Evolutionary conservation across 805 yeast species (phyloP).

Genomic region (Saturnispora silvae): DNA sequence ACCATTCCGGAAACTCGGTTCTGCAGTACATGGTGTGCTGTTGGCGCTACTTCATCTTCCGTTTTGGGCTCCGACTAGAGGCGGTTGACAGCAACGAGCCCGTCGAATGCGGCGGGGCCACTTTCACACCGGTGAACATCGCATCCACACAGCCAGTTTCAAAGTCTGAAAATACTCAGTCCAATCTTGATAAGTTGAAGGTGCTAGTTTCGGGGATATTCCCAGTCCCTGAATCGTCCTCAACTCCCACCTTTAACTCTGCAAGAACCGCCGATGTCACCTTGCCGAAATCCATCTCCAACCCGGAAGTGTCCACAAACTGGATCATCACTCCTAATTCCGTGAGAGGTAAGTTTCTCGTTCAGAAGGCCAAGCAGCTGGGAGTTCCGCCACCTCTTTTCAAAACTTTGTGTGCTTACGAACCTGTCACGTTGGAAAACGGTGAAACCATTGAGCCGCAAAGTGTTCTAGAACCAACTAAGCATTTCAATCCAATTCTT

Average conservation of each 20-base stretch:
- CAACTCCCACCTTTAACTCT: conserved; percentile 9
- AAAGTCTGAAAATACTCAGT: not conserved
- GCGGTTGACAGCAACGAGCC: conserved; percentile 13
- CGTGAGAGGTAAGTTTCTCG: conserved; percentile 66
- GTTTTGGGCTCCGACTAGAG: conserved; percentile 52
- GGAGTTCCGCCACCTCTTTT: conserved; percentile 58
- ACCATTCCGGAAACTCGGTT: conserved; percentile 35
- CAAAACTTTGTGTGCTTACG: conserved; percentile 50
- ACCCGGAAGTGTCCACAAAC: conserved; percentile 38
- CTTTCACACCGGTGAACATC: conserved; percentile 18
- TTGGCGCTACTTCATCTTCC: conserved; percentile 81
- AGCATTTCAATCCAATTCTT: conserved; percentile 47
- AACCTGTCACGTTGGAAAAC: conserved; percentile 41
- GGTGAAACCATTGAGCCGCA: conserved; percentile 54
- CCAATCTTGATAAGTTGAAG: conserved; percentile 8
- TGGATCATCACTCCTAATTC: conserved; percentile 61
- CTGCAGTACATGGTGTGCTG: conserved; percentile 55
- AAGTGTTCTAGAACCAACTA: conserved; percentile 60
- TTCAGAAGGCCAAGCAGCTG: conserved; percentile 50
- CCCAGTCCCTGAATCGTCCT: conserved; percentile 13
- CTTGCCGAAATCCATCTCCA: conserved; percentile 18
- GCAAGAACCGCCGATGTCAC: conserved; percentile 16
- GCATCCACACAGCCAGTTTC: conserved; percentile 2
- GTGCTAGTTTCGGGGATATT: conserved; percentile 16
- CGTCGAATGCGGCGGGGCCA: conserved; percentile 11